Conservation (phyloP, 257 asterid genomes). For the Anisodus acutangulus region DNA sequence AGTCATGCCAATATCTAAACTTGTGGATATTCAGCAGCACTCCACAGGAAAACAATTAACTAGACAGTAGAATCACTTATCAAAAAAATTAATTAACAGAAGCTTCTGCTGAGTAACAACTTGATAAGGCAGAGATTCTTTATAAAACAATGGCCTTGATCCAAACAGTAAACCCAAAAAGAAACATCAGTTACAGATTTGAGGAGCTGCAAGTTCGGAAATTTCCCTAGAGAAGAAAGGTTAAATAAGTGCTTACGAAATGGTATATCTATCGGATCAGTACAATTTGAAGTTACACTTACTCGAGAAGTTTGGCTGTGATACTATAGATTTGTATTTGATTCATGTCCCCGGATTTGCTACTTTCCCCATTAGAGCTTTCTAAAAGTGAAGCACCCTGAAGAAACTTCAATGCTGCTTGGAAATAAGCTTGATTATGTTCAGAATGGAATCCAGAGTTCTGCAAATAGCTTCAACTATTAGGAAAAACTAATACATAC, state of each 20-base stretch:
- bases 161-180: slow-evolving; percentile 22
- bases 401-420: slow-evolving; percentile 84
- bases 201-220: background rate
- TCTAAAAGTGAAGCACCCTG: slow-evolving; percentile 85
- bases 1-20: background rate
- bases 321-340: slow-evolving; percentile 65
- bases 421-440: slow-evolving; percentile 72
- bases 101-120: background rate
- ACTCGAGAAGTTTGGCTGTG: slow-evolving; percentile 88
- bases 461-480: slow-evolving; percentile 50
- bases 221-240: background rate
- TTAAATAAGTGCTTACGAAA: slow-evolving; percentile 3
- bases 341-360: slow-evolving; percentile 61
- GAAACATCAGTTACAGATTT: slow-evolving; percentile 12
- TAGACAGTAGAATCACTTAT: background rate
- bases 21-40: background rate
- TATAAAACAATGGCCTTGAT: background rate
- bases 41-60: slow-evolving; percentile 12
- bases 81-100: background rate
- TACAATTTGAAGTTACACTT: slow-evolving; percentile 39
- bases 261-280: background rate
- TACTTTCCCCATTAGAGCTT: slow-evolving; percentile 53
- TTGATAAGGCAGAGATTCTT: slow-evolving; percentile 2
- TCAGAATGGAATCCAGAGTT: slow-evolving; percentile 72
- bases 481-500: slow-evolving; percentile 30